Conservation (phyloP, 768 basidiomycete genomes). For the Kwoniella dendrophila region DNA sequence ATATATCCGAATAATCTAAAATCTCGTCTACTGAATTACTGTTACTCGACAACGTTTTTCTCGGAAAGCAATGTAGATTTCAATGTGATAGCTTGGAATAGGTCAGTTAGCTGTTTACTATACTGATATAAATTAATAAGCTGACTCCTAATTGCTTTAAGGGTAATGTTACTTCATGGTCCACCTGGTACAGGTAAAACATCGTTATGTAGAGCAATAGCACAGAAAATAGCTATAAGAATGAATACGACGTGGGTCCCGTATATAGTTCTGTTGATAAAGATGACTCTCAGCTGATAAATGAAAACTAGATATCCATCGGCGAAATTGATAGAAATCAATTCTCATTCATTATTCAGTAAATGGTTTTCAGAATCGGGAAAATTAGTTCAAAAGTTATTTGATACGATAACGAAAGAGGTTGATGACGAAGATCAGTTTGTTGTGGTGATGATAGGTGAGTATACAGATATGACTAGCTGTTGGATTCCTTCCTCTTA, state of each 20-base stretch:
- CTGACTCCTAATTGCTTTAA: constrained; percentile 25
- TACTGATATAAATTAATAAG: not conserved
- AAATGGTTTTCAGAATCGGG: constrained; percentile 99
- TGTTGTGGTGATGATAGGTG: constrained; percentile 91
- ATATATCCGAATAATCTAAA: constrained; percentile 85
- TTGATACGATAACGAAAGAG: constrained; percentile 78
- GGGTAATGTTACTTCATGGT: constrained; percentile 87
- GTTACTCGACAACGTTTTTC: constrained; percentile 89
- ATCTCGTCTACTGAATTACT: constrained; percentile 83
- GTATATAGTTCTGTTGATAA: not conserved
- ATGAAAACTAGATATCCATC: constrained; percentile 68
- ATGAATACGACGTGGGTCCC: constrained; percentile 72
- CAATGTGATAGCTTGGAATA: constrained; percentile 93
- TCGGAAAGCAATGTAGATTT: constrained; percentile 65
- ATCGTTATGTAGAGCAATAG: constrained; percentile 86
- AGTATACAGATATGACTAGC: constrained; percentile 51
- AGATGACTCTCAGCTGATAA: not conserved
- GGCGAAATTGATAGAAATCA: constrained; percentile 90
- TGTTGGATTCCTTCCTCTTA: not conserved
- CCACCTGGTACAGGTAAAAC: constrained; percentile 99
- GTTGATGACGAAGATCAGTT: constrained; percentile 89
- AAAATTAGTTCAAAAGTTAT: constrained; percentile 92
- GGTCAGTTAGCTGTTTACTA: constrained; percentile 56
- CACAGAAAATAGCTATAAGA: constrained; percentile 91
- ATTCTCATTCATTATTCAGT: constrained; percentile 95